Percentiles rank a stretch among this genome's conserved stretches.
These are phyloP conservation scores for Royoungia palumana DNA, from an alignment of 768 basidiomycete species.

Conservation along the genomic window DNA sequence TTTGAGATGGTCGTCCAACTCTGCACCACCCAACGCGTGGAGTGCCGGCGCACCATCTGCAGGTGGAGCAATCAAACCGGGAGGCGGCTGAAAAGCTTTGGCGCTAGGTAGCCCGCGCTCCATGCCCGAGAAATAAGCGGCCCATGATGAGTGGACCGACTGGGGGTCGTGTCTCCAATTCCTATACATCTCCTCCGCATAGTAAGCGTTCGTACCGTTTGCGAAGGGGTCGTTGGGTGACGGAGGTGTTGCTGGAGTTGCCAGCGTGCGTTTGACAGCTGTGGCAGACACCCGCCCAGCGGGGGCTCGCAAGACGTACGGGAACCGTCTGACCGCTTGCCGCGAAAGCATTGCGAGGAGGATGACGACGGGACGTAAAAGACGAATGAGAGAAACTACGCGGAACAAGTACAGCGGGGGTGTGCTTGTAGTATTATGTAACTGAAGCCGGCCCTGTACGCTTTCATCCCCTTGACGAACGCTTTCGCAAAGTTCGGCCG, in stretches of 20 bases:
- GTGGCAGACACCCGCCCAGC: slow-evolving; percentile 15
- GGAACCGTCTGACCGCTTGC: slow-evolving; percentile 36
- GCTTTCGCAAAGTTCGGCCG: slow-evolving; percentile 3
- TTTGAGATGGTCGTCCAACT: slow-evolving; percentile 93
- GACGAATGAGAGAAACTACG: neutral
- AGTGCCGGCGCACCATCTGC: slow-evolving; percentile 79
- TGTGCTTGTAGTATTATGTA: slow-evolving; percentile 13
- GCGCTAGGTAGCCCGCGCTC: slow-evolving; percentile 79
- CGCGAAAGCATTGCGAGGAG: slow-evolving; percentile 35
- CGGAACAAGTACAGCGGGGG: neutral
- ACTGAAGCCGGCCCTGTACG: slow-evolving; percentile 5
- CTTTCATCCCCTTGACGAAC: neutral
- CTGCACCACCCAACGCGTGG: slow-evolving; percentile 61
- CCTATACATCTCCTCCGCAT: slow-evolving; percentile 95
- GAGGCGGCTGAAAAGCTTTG: slow-evolving; percentile 85
- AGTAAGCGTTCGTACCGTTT: slow-evolving; percentile 92
- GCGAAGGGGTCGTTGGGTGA: slow-evolving; percentile 86
- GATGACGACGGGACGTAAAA: neutral
- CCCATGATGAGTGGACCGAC: slow-evolving; percentile 93
- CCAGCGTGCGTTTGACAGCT: slow-evolving; percentile 35
- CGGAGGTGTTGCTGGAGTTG: slow-evolving; percentile 51
- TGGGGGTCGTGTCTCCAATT: slow-evolving; percentile 87
- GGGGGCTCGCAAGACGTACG: slow-evolving; percentile 24
- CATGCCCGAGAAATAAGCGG: slow-evolving; percentile 89
- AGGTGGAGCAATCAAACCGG: slow-evolving; percentile 64